Base-by-base conservation (phyloP, 768 basidiomycete genomes). In the Ephemerocybe angulata region DNA sequence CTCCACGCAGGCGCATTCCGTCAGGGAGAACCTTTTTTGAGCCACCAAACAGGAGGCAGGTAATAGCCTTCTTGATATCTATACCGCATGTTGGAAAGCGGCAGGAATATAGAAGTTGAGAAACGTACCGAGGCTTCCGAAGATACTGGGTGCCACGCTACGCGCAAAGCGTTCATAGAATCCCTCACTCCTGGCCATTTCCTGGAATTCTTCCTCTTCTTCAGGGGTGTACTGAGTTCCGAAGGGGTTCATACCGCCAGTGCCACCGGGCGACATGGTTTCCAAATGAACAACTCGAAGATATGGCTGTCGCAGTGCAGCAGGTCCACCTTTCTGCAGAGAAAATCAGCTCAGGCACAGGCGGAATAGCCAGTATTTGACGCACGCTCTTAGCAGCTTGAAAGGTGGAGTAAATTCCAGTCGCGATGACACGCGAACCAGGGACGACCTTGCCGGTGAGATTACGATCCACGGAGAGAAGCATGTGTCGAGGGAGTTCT, bases 31-130 rank as follows among this genome's bases (percentile, higher is more conserved):
- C 78, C 71, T 99, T 99, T 75, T 94, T 98, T 19, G 94, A 95
- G 5, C 97, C 97, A 27, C 97, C 97, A 62, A 98, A 93, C 6
- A 99, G 76, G n/a, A 99, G 75, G 68, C 96, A 98, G 0, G 90
- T 83, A 47, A 99, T 93, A 4, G 97, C 93, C 61, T 98, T 99
- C 74, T 98, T 99, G 63, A 98, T 98, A 68, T 99, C 97, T 96
- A 50, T 29, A 21, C n/a, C 11, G 22, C 24, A 67, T 24, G 61
- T 31, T 38, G 37, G 37, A 53, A 48, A 19, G 35, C 7, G 31
- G 35, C 30, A 25, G 5, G 22, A 3, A n/a, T 29, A 37, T 44
- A 12, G n/a, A 13, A 58, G 28, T 27, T 55, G 48, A 4, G 25
- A 19, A 13, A 65, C 68, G 21, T 38, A 95, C 96, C 96, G 27